Base-by-base conservation (phyloP, 1,284 basidiomycete species). In the Exobasidium cylindrosporum region DNA sequence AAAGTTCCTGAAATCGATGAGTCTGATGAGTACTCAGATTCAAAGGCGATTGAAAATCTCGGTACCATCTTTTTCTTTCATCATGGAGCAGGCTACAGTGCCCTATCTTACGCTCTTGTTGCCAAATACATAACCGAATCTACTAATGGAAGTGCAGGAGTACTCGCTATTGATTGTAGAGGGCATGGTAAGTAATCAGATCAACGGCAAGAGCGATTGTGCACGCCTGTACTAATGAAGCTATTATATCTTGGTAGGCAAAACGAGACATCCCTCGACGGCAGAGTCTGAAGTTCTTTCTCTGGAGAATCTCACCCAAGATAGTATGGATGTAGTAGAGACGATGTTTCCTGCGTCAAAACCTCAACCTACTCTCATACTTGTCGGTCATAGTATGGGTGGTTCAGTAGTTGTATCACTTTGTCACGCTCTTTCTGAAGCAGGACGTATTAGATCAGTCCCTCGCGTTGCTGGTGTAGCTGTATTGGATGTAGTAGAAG, bases 401-500 rank as follows among this genome's bases (percentile, higher is more conserved):
- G 73, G 81, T 6, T 57, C 68, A 0, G 65, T 74, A 0, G 73
- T 71, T 13, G 68, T 71, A 1, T 64, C 73, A 11, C 68, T 73
- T 1, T 67, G 68, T 3, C 68, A 73, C 31, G 63, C 64, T 6
- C 62, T 79, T 0, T 49, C 43, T 13, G 14, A 47, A 54, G 2
- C 2, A 40, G 26, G 28, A 31, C 11, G 13, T 40, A 21, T 29
- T n/a, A 31, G 17, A 17, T 23, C 46, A 7, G 10, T 30, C 14
- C 40, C 24, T 23, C 83, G 83, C 4, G 83, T 97, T 0, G 84
- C 86, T 0, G 95, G 96, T 0, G 88, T 97, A 0, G 86, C 87
- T 0, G 92, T 97, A 1, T 83, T 99, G 1, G 96, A 98, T 72
- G 92, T 97, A 5, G 96, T 99, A 0, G 95, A 99, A 84, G 95